Conservation (phyloP, 768 basidiomycete species). For the Phlebiopsis gigantea region DNA sequence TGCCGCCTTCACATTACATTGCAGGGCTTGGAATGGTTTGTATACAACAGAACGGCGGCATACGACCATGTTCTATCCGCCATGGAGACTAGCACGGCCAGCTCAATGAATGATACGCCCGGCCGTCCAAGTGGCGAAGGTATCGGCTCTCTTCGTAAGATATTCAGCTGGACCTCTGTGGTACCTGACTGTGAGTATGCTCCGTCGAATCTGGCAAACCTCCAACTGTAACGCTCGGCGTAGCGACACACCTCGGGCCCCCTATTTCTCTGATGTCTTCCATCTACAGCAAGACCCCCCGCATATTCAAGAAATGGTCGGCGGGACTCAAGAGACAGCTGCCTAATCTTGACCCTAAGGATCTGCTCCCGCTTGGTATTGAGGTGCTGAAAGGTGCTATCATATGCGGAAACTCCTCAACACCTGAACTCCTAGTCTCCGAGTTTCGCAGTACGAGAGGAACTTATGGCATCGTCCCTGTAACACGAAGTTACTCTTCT, state of each 20-base stretch:
- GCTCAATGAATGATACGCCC: constrained; percentile 15
- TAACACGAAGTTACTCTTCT: constrained; percentile 11
- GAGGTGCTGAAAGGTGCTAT: constrained; percentile 76
- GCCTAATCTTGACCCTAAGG: constrained; percentile 72
- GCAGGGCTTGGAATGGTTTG: constrained; percentile 88
- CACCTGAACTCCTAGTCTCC: constrained; percentile 72
- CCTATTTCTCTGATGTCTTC: constrained; percentile 23
- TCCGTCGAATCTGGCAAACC: too few relatives aligned
- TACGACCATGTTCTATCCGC: constrained; percentile 84
- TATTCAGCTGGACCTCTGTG: constrained; percentile 24
- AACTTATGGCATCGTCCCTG: constrained; percentile 68
- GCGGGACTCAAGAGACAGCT: constrained; percentile 55
- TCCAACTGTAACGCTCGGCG: neutral
- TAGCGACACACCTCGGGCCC: constrained; percentile 19
- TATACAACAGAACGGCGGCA: constrained; percentile 86
- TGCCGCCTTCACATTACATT: constrained; percentile 79
- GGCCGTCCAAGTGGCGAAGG: constrained; percentile 15
- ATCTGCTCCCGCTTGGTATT: constrained; percentile 83
- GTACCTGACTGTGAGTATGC: constrained; percentile 21
- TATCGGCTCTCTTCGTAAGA: constrained; percentile 21
- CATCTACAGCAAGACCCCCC: constrained; percentile 20
- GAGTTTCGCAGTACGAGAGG: constrained; percentile 79
- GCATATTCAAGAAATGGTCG: constrained; percentile 35
- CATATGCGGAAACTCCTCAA: constrained; percentile 81
- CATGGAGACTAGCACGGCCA: constrained; percentile 39